Evolutionary conservation across 495 filamentous ascomycete genomes (phyloP), one percentile per base, ranked within the genome.

Genomic region (Penicillium riverlandense): DNA sequence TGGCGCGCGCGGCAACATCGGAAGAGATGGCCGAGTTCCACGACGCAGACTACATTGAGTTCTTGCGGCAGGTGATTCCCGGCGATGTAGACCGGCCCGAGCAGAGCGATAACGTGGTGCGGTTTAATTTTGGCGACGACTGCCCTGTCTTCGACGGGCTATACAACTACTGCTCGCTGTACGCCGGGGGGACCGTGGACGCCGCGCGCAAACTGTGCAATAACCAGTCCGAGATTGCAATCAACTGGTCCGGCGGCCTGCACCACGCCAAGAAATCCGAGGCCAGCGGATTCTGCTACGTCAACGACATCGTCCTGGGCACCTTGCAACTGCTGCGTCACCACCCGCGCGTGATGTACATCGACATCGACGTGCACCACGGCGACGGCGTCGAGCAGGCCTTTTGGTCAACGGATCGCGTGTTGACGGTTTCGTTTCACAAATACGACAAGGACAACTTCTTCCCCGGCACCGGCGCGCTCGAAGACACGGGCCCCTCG

Each of bases 231-330:
- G 83, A 95, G 57, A 97, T 98, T 54, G 92, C 92, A 9, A 90
- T 97, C 70, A 96, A 95, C 63, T 98, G 92, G 92, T 91, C 89
- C n/a, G 92, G 92, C 13, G 92, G 92, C 4, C 72, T 98, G n/a
- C 92, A 98, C 59, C 92, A 98, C 63, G 92, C 92, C 22, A 95
- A 96, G 60, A 95, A 94, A 56, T 80, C 83, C 57, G 87, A 95
- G 63, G 92, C 94, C 12, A 86, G 82, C 39, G 92, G 92, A 6
- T 98, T 98, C 68, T 98, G 92, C 69, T 98, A 98, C 67, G 83
- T 96, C 56, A 98, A 98, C 61, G 92, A 98, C 64, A 97, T 98
- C 59, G 94, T 97, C 33, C 82, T 98, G 27, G 90, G 88, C 37
- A 91, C 95, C 52, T 80, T 96, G 29, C 87, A 95, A 58, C 75